Evolutionary conservation across 2,329 filamentous ascomycete species (phyloP).

Genomic region (Fusarium marasasianum): DNA sequence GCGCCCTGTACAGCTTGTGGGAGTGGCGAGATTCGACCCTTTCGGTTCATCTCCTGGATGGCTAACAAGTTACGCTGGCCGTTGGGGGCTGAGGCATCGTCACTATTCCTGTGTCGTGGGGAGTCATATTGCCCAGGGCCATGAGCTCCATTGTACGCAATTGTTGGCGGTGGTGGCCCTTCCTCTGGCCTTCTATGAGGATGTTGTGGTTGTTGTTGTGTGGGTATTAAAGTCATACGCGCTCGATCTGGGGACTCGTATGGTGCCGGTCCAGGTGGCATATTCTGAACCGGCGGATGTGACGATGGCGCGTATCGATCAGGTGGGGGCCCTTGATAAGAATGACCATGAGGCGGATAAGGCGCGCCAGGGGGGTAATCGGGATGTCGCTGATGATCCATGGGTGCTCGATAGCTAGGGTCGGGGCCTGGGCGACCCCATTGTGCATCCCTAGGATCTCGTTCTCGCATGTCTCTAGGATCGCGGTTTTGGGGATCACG

Average conservation of each 20-base stretch:
- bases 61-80: conserved; percentile 74
- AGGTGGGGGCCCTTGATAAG: conserved; percentile 45
- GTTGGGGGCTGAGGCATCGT: conserved; percentile 65
- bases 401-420: conserved; percentile 48
- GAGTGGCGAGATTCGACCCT: conserved; percentile 85
- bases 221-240: conserved; percentile 51
- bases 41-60: conserved; percentile 82
- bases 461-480: conserved; percentile 48
- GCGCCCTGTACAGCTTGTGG: conserved; percentile 95
- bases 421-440: conserved; percentile 49
- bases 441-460: conserved; percentile 48
- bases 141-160: conserved; percentile 58
- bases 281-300: conserved; percentile 47
- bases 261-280: conserved; percentile 42
- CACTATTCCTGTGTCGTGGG: conserved; percentile 52
- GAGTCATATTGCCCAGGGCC: conserved; percentile 53
- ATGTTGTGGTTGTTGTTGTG: conserved; percentile 50
- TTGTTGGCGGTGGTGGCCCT: conserved; percentile 58
- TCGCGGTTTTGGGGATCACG: conserved; percentile 53
- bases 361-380: conserved; percentile 59
- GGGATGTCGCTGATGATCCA: conserved; percentile 56
- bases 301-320: conserved; percentile 49
- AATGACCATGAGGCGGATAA: conserved; percentile 45
- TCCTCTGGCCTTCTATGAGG: conserved; percentile 60
- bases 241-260: conserved; percentile 64